Conservation (phyloP, 306 rosid species). For the Boehmeria nivea region DNA sequence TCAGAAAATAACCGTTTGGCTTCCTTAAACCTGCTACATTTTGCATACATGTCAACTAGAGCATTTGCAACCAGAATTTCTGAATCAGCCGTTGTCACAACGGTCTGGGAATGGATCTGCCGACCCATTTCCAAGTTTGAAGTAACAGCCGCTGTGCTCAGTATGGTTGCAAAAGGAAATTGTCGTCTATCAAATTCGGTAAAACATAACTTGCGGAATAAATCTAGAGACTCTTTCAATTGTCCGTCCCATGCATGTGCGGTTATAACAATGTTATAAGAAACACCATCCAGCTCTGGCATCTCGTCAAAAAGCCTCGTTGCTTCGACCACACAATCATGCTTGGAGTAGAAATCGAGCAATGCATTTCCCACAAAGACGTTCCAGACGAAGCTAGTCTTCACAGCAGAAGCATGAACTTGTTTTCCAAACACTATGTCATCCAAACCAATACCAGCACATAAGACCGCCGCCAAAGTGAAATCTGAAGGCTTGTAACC, state of each 20-base stretch:
- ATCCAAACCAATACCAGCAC: constrained; percentile 58
- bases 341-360: constrained; percentile 85
- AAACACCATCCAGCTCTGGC: constrained; percentile 79
- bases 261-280: constrained; percentile 65
- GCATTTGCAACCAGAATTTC: constrained; percentile 67
- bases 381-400: constrained; percentile 57
- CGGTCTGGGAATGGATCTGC: constrained; percentile 70
- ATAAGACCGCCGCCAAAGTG: constrained; percentile 72
- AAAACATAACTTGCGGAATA: constrained; percentile 48
- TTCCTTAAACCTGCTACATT: constrained; percentile 63
- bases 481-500: constrained; percentile 61
- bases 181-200: constrained; percentile 59
- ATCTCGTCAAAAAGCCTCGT: constrained; percentile 59
- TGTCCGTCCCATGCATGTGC: constrained; percentile 56
- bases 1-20: constrained; percentile 53
- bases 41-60: constrained; percentile 89
- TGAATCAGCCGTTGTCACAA: constrained; percentile 44
- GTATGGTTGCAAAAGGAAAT: constrained; percentile 67
- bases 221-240: constrained; percentile 40
- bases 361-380: constrained; percentile 88
- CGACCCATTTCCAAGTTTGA: constrained; percentile 58
- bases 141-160: constrained; percentile 71
- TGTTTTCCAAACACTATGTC: constrained; percentile 54
- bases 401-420: constrained; percentile 60
- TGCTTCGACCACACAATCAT: constrained; percentile 43